Conservation (phyloP, 441 rosid genomes). For the Rhodomyrtus psidioides region DNA sequence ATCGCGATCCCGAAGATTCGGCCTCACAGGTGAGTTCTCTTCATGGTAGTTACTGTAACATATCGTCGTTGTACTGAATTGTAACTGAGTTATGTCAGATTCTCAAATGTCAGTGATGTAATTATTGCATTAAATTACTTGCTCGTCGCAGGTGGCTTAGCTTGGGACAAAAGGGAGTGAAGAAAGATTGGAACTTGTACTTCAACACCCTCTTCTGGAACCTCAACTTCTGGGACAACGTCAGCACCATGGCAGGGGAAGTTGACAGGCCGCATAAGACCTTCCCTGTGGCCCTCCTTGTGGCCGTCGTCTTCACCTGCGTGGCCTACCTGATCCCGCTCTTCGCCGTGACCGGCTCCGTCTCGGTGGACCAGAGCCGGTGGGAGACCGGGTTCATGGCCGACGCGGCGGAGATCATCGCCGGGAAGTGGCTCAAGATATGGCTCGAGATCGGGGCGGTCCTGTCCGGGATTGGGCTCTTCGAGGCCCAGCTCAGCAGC, state of each 20-base stretch:
- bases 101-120: neutral
- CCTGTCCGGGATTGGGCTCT: constrained; percentile 28
- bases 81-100: neutral
- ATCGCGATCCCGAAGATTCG: constrained; percentile 65
- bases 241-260: constrained; percentile 79
- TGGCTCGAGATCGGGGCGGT: constrained; percentile 44
- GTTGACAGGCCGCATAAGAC: constrained; percentile 61
- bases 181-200: constrained; percentile 65
- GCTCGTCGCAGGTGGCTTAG: constrained; percentile 8
- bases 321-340: constrained; percentile 57
- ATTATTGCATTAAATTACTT: neutral
- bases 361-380: constrained; percentile 23
- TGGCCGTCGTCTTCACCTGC: constrained; percentile 50
- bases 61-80: neutral
- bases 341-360: constrained; percentile 55
- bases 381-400: constrained; percentile 27
- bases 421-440: constrained; percentile 37
- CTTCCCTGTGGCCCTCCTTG: constrained; percentile 51
- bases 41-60: neutral
- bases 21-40: constrained; percentile 62
- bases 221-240: constrained; percentile 80
- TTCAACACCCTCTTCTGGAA: constrained; percentile 89
- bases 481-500: constrained; percentile 43
- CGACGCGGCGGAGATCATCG: constrained; percentile 30
- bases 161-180: constrained; percentile 45